phyloP scores from a whole-genome alignment of 2,329 filamentous ascomycete genomes.

The Aquanectria penicillioides region DNA sequence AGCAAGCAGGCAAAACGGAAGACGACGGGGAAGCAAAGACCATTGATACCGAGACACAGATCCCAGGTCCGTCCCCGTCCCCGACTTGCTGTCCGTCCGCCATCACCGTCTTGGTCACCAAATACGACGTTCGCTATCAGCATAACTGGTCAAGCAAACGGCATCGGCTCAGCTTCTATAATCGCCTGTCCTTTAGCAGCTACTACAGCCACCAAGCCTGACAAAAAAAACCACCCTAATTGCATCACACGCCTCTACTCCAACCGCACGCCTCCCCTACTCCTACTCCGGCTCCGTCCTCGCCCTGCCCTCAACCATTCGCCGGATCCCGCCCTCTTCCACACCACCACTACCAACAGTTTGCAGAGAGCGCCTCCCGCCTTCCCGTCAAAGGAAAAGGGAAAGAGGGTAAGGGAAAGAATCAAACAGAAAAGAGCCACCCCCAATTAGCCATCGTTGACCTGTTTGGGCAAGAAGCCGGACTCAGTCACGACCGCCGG shows the following conservation, averaged over 20 bases:
- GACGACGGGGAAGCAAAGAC: neutral
- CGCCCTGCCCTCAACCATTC: too few relatives aligned
- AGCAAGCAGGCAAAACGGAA: neutral
- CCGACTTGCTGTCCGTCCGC: neutral
- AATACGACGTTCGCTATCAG: slow-evolving; percentile 3
- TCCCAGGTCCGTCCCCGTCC: slow-evolving; percentile 1
- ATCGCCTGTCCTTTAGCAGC: neutral
- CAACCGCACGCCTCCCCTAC: slow-evolving; percentile 1
- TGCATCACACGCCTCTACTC: slow-evolving; percentile 2
- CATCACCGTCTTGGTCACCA: neutral
- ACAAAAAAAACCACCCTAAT: neutral
- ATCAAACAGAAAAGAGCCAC: too few relatives aligned
- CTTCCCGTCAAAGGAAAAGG: slow-evolving; percentile 14
- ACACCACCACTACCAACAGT: slow-evolving; percentile 2
- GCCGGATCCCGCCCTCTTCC: neutral
- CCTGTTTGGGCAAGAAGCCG: slow-evolving; percentile 13
- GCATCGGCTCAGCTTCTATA: neutral
- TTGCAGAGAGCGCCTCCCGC: slow-evolving; percentile 7
- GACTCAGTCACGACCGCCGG: slow-evolving; percentile 18
- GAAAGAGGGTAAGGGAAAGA: neutral
- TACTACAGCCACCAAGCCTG: slow-evolving; percentile 8
- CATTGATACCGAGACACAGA: slow-evolving; percentile 5
- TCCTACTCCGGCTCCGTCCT: too few relatives aligned
- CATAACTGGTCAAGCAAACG: neutral
- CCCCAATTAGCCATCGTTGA: neutral